Evolutionary conservation across 225 moss, liverwort and hornwort genomes (phyloP), one percentile per base, ranked within the genome.

Genomic region (Polytrichum formosum): DNA sequence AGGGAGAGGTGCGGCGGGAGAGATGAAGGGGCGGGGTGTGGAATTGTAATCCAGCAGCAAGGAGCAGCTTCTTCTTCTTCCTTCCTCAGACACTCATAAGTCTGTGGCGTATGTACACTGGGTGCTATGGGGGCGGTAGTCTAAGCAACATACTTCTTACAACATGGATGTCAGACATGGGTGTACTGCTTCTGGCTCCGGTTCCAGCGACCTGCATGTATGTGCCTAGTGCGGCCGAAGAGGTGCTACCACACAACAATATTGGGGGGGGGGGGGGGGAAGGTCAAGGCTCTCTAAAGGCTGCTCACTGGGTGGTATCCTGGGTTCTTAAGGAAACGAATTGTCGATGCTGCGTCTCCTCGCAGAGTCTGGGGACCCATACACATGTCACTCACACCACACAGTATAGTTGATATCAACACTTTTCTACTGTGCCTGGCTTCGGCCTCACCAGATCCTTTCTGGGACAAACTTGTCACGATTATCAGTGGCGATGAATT

Each of bases 161-260:
- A 69, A 78, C 81, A 22, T 79, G 79, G 10, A 53, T 75, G 65
- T 75, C 64, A 7, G 73, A 46, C 46, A 46, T 55, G 6, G 77
- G 26, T 53, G 61, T 72, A 58, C 23, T 58, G 58, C 9, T 58
- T 69, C 58, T 17, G 56, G 67, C 54, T 53, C 53, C 28, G 33
- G 71, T 86, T 86, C 86, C 86, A 86, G 86, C 77, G 82, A 86
- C 75, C 86, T 80, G 82, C 86, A 86, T 86, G 80, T 83, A 80
- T 67, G 79, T 56, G 72, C 79, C 63, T 56, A 46, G 46, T 46
- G 46, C 7, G 64, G 21, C 65, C 54, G 67, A 64, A 67, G 46
- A 19, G 8, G 17, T 20, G 53, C 19, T 64, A 64, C 18, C 18
- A 64, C 25, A 64, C 25, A 64, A 18, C 23, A 64, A 28, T 64